Percentiles rank a stretch among this genome's conserved stretches.
These are phyloP conservation scores for Kluyveromyces lactis DNA, from an alignment of 805 yeast genomes.

Conservation along the genomic window DNA sequence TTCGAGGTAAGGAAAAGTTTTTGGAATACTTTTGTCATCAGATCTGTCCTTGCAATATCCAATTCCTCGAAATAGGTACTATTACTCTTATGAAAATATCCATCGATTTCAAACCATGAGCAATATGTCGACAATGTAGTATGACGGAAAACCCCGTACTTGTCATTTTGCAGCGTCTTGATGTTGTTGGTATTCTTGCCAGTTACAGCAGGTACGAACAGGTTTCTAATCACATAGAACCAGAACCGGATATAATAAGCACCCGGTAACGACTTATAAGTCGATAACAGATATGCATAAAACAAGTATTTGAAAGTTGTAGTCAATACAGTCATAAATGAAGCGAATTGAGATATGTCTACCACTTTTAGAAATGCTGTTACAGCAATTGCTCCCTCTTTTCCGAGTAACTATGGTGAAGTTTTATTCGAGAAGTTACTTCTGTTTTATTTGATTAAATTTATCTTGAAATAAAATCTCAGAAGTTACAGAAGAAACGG, in stretches of 20 bases:
- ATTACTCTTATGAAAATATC: slow-evolving; percentile 81
- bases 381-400: too few species aligned
- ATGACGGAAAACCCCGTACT: slow-evolving; percentile 34
- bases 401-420: too few species aligned
- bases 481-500: too few species aligned
- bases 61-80: slow-evolving; percentile 76
- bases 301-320: slow-evolving; percentile 11
- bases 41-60: slow-evolving; percentile 67
- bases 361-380: too few species aligned
- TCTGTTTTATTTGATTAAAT: too few species aligned
- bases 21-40: slow-evolving; percentile 50
- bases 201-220: slow-evolving; percentile 32
- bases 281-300: slow-evolving; percentile 16
- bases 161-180: slow-evolving; percentile 12
- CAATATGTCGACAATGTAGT: slow-evolving; percentile 43
- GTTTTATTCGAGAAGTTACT: too few species aligned
- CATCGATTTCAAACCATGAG: slow-evolving; percentile 74
- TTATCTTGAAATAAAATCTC: too few species aligned
- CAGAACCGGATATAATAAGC: slow-evolving; percentile 61
- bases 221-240: slow-evolving; percentile 32
- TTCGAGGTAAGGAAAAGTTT: slow-evolving; percentile 41
- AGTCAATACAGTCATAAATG: slow-evolving; percentile 5
- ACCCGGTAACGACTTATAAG: slow-evolving; percentile 58
- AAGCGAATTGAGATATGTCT: too few species aligned
- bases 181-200: slow-evolving; percentile 17